Percentiles rank a stretch among this genome's conserved stretches.
Conservation (phyloP, 1,284 basidiomycete species). For the Malassezia cuniculi region DNA sequence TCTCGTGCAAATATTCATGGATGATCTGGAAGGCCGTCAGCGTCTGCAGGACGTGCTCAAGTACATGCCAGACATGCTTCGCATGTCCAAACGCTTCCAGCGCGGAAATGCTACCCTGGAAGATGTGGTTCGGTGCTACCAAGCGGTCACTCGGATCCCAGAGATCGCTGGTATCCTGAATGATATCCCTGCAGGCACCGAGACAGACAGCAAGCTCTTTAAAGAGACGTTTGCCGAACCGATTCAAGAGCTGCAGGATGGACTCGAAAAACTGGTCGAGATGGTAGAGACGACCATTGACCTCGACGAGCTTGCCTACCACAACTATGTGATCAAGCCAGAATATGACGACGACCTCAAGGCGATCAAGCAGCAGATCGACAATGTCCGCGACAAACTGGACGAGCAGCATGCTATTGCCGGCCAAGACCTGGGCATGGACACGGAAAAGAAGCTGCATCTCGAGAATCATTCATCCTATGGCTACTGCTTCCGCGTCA, state of each 20-base stretch:
- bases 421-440: slow-evolving; percentile 64
- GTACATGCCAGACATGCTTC: slow-evolving; percentile 83
- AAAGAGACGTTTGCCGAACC: slow-evolving; percentile 26
- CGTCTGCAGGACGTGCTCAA: slow-evolving; percentile 71
- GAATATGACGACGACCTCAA: slow-evolving; percentile 71
- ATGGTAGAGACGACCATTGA: slow-evolving; percentile 96
- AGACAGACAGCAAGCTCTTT: slow-evolving; percentile 16
- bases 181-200: slow-evolving; percentile 46
- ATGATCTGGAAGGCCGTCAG: slow-evolving; percentile 61
- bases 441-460: slow-evolving; percentile 88
- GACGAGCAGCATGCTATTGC: slow-evolving; percentile 68
- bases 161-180: slow-evolving; percentile 55
- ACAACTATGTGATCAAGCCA: slow-evolving; percentile 84
- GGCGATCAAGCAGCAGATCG: slow-evolving; percentile 58
- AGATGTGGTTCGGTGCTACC: slow-evolving; percentile 90
- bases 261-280: slow-evolving; percentile 56
- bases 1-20: slow-evolving; percentile 72
- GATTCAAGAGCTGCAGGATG: slow-evolving; percentile 14
- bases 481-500: slow-evolving; percentile 85
- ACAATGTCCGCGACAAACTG: slow-evolving; percentile 62
- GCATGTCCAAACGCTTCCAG: slow-evolving; percentile 84
- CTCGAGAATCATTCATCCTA: slow-evolving; percentile 81
- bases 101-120: slow-evolving; percentile 71
- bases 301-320: slow-evolving; percentile 64
- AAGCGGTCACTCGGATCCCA: slow-evolving; percentile 57